These are phyloP conservation scores for Azolla pinnata DNA, from an alignment of 75 land plant species.

Conservation along the genomic window DNA sequence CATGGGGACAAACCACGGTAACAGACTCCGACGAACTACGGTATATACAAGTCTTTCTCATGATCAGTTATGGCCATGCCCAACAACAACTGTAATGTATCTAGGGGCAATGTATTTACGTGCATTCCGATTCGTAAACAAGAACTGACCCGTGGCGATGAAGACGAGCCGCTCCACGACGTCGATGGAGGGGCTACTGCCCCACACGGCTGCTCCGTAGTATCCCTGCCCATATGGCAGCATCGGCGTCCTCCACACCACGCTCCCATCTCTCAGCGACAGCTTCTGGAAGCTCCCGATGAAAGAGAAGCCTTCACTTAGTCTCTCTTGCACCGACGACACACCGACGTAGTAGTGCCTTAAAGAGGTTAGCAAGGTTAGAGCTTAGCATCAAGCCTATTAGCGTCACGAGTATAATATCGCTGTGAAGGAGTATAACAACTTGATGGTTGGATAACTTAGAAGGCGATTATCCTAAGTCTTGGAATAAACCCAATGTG, in stretches of 20 bases:
- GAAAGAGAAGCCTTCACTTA: conserved; percentile 12
- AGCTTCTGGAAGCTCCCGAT: conserved; percentile 36
- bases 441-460: no score
- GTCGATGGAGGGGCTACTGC: conserved; percentile 51
- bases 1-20: neutral
- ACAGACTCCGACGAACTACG: no score
- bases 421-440: no score
- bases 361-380: neutral
- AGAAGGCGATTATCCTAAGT: no score
- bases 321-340: conserved; percentile 23
- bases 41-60: neutral
- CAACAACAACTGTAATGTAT: neutral
- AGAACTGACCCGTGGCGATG: conserved; percentile 35
- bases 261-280: conserved; percentile 16
- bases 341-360: conserved; percentile 35
- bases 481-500: no score
- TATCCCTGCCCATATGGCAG: conserved; percentile 35
- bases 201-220: conserved; percentile 44
- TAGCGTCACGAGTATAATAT: no score
- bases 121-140: neutral
- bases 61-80: neutral
- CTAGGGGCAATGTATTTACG: neutral
- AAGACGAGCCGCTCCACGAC: conserved; percentile 22
- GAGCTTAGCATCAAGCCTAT: neutral
- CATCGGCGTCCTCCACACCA: conserved; percentile 33